These are phyloP conservation scores for Fusarium algeriense DNA, from an alignment of 2,329 filamentous ascomycete genomes.

Conservation along the genomic window DNA sequence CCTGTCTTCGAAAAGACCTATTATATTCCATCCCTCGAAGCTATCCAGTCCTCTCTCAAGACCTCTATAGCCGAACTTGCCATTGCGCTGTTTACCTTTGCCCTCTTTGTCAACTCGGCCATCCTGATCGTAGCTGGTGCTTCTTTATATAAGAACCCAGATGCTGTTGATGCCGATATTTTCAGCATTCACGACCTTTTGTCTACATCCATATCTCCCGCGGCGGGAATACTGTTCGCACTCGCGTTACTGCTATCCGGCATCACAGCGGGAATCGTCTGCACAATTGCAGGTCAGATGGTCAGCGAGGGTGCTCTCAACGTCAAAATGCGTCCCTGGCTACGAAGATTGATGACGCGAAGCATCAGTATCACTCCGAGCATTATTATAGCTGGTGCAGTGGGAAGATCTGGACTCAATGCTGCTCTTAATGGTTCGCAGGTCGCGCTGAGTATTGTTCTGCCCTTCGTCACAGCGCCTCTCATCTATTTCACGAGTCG, in stretches of 20 bases:
- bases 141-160: constrained; percentile 73
- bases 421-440: constrained; percentile 81
- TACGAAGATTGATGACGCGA: constrained; percentile 81
- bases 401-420: constrained; percentile 77
- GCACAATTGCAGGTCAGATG: constrained; percentile 92
- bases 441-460: constrained; percentile 80
- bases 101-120: constrained; percentile 84
- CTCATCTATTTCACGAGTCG: constrained; percentile 88
- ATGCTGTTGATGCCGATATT: constrained; percentile 78
- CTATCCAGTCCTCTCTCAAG: constrained; percentile 80
- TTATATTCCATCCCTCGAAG: constrained; percentile 77
- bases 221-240: constrained; percentile 86
- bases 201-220: constrained; percentile 74
- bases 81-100: constrained; percentile 83
- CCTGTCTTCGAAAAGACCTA: constrained; percentile 60
- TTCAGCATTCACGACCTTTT: constrained; percentile 86
- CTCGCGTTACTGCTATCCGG: constrained; percentile 84
- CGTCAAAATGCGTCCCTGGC: constrained; percentile 77
- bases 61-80: constrained; percentile 79
- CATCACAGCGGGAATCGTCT: constrained; percentile 85
- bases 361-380: constrained; percentile 84
- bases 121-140: constrained; percentile 87
- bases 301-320: constrained; percentile 82
- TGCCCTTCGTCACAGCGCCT: constrained; percentile 86
- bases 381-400: constrained; percentile 84